These are phyloP conservation scores for Coleophoma eucalyptorum DNA, from an alignment of 2,329 filamentous ascomycete genomes.

Conservation along the genomic window DNA sequence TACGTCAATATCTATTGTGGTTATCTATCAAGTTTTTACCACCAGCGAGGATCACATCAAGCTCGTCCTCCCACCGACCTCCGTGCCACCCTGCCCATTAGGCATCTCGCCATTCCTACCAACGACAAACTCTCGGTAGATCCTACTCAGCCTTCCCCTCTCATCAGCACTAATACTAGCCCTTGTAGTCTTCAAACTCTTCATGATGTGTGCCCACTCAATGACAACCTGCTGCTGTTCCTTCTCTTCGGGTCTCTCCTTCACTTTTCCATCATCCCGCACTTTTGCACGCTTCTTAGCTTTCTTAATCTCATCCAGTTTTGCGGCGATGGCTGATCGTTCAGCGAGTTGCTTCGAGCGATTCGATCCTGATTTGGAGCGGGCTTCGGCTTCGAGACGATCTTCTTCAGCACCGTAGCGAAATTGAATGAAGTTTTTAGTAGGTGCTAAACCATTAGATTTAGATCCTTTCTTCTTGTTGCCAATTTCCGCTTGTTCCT, in stretches of 20 bases:
- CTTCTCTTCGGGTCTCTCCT: slow-evolving; percentile 32
- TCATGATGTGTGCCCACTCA: slow-evolving; percentile 76
- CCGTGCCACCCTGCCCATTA: slow-evolving; percentile 84
- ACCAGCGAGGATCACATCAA: slow-evolving; percentile 62
- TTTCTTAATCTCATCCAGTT: slow-evolving; percentile 74
- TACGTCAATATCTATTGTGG: too few relatives aligned
- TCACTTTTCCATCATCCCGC: slow-evolving; percentile 15
- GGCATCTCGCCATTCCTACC: slow-evolving; percentile 94
- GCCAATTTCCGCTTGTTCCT: slow-evolving; percentile 35
- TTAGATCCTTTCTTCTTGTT: slow-evolving; percentile 22
- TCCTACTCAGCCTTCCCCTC: slow-evolving; percentile 66
- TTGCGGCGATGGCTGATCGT: slow-evolving; percentile 73
- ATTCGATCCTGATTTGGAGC: slow-evolving; percentile 40
- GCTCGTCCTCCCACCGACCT: slow-evolving; percentile 88
- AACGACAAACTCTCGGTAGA: slow-evolving; percentile 91
- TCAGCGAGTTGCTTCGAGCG: slow-evolving; percentile 62
- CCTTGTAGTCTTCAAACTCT: slow-evolving; percentile 71
- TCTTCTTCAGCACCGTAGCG: slow-evolving; percentile 66
- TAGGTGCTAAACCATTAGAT: slow-evolving; percentile 11
- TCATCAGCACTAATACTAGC: slow-evolving; percentile 82
- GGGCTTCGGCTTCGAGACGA: slow-evolving; percentile 33
- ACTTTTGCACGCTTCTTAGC: slow-evolving; percentile 45
- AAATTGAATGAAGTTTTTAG: slow-evolving; percentile 69
- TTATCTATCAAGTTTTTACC: too few relatives aligned
- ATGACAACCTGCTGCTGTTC: slow-evolving; percentile 70